Evolutionary conservation across 441 rosid genomes (phyloP).

Genomic region (Aleurites moluccanus): DNA sequence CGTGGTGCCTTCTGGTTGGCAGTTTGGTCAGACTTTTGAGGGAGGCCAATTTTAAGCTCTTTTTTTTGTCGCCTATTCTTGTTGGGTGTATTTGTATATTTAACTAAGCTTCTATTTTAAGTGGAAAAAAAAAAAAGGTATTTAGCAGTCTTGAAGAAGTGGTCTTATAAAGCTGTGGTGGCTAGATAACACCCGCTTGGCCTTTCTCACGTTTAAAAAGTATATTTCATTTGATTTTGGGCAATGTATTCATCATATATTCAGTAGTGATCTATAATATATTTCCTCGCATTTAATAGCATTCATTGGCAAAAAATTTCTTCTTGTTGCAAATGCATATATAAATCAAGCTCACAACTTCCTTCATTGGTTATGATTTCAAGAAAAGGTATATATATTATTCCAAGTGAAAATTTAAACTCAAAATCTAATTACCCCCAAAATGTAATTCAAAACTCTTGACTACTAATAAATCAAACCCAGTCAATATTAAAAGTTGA

Average conservation of each 20-base stretch:
- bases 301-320: not conserved
- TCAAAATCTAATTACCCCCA: too few relatives aligned
- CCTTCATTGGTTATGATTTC: not conserved
- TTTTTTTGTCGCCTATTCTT: not conserved
- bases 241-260: not conserved
- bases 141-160: not conserved
- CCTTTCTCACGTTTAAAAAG: not conserved
- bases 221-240: not conserved
- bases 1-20: conserved; percentile 62
- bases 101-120: not conserved
- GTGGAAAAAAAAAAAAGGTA: not conserved
- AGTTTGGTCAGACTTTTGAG: conserved; percentile 75
- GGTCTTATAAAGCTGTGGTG: not conserved
- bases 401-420: too few relatives aligned
- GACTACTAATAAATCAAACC: too few relatives aligned
- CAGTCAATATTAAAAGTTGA: too few relatives aligned
- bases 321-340: not conserved
- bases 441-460: too few relatives aligned
- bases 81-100: not conserved
- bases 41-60: conserved; percentile 48
- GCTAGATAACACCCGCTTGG: not conserved
- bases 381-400: too few relatives aligned
- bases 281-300: not conserved
- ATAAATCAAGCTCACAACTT: not conserved
- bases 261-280: too few relatives aligned